Percentiles rank a stretch among this genome's conserved stretches.
Evolutionary conservation across 2,329 filamentous ascomycete species (phyloP).

Genomic region (Onygenales sp.): DNA sequence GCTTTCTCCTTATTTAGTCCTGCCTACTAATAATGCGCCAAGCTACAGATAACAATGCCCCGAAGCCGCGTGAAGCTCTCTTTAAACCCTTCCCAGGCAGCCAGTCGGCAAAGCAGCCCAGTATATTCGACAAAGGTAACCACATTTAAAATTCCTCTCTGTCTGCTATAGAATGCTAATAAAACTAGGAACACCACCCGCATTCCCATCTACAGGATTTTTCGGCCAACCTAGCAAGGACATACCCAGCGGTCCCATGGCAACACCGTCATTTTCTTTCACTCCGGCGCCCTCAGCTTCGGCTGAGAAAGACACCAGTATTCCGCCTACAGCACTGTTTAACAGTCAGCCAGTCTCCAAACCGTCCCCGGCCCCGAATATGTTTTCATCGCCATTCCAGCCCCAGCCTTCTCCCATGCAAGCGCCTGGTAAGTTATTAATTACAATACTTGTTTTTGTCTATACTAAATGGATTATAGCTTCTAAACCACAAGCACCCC

Average conservation of each 20-base stretch:
- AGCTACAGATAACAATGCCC: not conserved
- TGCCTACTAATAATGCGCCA: no score
- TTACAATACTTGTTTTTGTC: not conserved
- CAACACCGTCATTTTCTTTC: not conserved
- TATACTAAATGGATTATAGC: not conserved
- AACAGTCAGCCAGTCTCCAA: not conserved
- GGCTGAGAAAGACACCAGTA: not conserved
- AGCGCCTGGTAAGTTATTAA: not conserved
- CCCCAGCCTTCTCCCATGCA: not conserved
- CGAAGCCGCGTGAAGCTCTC: not conserved
- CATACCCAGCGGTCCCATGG: not conserved
- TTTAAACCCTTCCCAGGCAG: constrained; percentile 1
- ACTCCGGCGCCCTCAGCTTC: not conserved
- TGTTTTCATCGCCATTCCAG: not conserved
- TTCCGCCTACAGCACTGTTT: not conserved
- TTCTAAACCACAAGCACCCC: not conserved
- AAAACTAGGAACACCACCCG: not conserved
- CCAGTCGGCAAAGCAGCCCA: not conserved
- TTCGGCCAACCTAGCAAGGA: not conserved
- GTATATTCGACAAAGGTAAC: constrained; percentile 3
- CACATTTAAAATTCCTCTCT: not conserved
- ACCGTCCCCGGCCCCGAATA: not conserved
- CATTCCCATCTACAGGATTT: not conserved
- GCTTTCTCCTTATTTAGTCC: no score
- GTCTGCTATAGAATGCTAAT: not conserved